Base-by-base conservation (phyloP, 176 grass and related monocot genomes). In the Tuctoria greenei region DNA sequence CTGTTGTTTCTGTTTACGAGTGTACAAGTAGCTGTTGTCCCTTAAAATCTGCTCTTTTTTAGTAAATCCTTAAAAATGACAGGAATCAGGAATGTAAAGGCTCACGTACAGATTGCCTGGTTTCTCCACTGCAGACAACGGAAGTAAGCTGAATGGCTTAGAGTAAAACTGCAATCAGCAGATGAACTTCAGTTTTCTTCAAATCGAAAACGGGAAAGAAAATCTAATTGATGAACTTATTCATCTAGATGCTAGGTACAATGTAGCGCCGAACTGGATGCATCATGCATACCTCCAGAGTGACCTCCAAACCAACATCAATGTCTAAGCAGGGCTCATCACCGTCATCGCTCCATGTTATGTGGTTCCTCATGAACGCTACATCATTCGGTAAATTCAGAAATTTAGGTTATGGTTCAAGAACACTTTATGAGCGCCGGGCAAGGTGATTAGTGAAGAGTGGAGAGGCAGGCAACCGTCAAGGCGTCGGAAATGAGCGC, bases 61-160 rank as follows among this genome's bases (percentile, higher is more conserved):
- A 55, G 20, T 55, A 55, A 55, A 55, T 55, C 23, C 52, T 55
- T 55, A n/a, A 23, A 21, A 37, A 51, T 7, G 61, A 77, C 14
- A 61, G 64, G 44, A 36, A 71, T 78, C 14, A 61, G 64, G 44
- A 36, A 71, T 78, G 59, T 20, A 28, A 16, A 77, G 44, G 36
- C 37, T 73, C 87, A 78, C 61, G 16, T 96, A 96, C 84, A 95
- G 23, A 46, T 95, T 99, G 37, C 95, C 92, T 36, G 95, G 89
- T 75, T 83, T 95, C 81, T 99, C 91, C 44, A 95, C 91, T 8
- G 89, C 95, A 57, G 91, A 92, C 66, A 99, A 31, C 7, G 95
- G 95, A 82, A 99, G 92, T 85, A 99, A 63, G 60, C 73, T 94
- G 73, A 99, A 99, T 50, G 95, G 92, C 76, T 81, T 85, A 11